Conservation (phyloP, 2,329 filamentous ascomycete species). For the Pseudogymnoascus sp. region DNA sequence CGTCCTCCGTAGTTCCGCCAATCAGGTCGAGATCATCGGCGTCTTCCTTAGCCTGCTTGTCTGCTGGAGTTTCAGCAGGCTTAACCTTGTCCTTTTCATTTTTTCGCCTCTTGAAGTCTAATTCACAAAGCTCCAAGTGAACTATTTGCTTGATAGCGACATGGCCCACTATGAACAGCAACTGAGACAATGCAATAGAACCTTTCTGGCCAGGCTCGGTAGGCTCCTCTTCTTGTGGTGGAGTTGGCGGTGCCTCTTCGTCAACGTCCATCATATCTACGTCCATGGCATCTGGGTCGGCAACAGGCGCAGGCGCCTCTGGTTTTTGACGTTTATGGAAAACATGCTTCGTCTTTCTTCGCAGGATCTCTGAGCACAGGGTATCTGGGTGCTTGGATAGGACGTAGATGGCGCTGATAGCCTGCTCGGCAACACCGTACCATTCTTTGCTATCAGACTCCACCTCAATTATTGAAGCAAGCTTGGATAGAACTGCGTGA, state of each 20-base stretch:
- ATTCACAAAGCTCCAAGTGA: constrained; percentile 91
- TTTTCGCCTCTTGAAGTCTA: constrained; percentile 96
- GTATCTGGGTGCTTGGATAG: constrained; percentile 90
- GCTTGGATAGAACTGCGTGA: constrained; percentile 72
- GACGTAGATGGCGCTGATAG: constrained; percentile 89
- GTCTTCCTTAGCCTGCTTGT: constrained; percentile 55
- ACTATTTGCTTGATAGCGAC: constrained; percentile 99
- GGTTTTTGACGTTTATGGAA: constrained; percentile 41
- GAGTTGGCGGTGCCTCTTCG: constrained; percentile 24
- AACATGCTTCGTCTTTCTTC: constrained; percentile 76
- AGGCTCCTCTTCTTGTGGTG: constrained; percentile 18
- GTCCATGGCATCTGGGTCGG: constrained; percentile 14
- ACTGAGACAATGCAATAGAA: constrained; percentile 73
- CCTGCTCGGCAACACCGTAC: constrained; percentile 93
- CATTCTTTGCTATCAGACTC: constrained; percentile 88
- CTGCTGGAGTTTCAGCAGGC: constrained; percentile 36
- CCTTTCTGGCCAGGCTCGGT: constrained; percentile 53
- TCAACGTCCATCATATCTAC: constrained; percentile 28
- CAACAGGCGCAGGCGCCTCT: constrained; percentile 21
- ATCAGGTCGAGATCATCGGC: constrained; percentile 92
- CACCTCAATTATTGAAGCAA: constrained; percentile 80
- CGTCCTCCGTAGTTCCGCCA: constrained; percentile 89
- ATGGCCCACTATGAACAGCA: constrained; percentile 91
- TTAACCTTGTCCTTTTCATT: constrained; percentile 72
- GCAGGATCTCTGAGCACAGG: constrained; percentile 83